Percentiles rank a stretch among this genome's conserved stretches.
These are phyloP conservation scores for Diaporthe sp. DNA, from an alignment of 2,329 filamentous ascomycete species.

Conservation along the genomic window DNA sequence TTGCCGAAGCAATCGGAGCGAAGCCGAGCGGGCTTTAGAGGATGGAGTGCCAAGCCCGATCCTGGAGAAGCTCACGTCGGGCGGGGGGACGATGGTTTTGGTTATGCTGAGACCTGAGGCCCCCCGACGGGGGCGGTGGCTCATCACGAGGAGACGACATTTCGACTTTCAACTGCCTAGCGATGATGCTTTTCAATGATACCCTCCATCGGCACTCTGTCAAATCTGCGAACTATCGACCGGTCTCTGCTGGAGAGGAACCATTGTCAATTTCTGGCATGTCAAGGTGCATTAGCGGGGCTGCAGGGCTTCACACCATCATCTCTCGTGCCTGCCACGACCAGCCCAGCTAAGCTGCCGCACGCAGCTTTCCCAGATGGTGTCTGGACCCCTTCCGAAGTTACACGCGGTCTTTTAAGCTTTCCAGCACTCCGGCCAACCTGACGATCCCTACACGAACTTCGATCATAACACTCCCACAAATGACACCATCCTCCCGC, in stretches of 20 bases:
- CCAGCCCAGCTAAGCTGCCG: background rate
- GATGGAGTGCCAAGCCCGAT: slow-evolving; percentile 7
- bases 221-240: slow-evolving; percentile 32
- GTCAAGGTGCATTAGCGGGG: slow-evolving; percentile 38
- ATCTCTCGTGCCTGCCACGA: slow-evolving; percentile 27
- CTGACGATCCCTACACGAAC: slow-evolving; percentile 27
- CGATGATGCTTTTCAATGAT: slow-evolving; percentile 31
- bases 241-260: slow-evolving; percentile 29
- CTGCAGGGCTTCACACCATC: slow-evolving; percentile 38
- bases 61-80: background rate
- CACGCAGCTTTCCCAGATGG: background rate
- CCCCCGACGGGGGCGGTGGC: background rate
- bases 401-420: slow-evolving; percentile 24
- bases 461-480: slow-evolving; percentile 22
- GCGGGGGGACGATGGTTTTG: background rate
- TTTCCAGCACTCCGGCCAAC: slow-evolving; percentile 28
- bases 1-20: slow-evolving; percentile 29
- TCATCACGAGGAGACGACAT: slow-evolving; percentile 22
- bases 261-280: slow-evolving; percentile 31
- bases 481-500: slow-evolving; percentile 9
- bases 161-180: slow-evolving; percentile 11
- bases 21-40: slow-evolving; percentile 17
- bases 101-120: slow-evolving; percentile 3
- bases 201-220: slow-evolving; percentile 31
- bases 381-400: slow-evolving; percentile 27